Evolutionary conservation across 1,284 basidiomycete species (phyloP), one percentile per base, ranked within the genome.

Genomic region (Leccinum laetum): DNA sequence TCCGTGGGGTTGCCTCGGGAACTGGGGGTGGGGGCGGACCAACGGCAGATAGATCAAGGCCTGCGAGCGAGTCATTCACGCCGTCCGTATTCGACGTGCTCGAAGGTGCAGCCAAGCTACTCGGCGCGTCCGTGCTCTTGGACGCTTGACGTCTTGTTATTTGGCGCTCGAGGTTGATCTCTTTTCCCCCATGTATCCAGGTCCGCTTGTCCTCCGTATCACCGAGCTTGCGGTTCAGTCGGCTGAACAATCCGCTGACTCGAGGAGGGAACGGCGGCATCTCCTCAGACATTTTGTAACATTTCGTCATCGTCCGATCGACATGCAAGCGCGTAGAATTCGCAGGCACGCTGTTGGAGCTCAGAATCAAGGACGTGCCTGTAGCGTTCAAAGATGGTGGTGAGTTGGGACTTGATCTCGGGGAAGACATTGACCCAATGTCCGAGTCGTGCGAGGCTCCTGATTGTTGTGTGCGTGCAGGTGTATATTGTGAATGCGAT

Each of bases 201-300:
- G 93, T 97, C 58, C 96, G 84, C 79, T 97, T 97, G 77, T 98
- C 96, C 69, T 93, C 93, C 11, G 92, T 92, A 72, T 96, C 93
- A 4, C 91, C 91, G 52, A 94, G 91, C 75, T 96, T 96, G 72
- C 89, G 90, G 73, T 97, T 94, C 52, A 99, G 79, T 46, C 95
- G 86, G 65, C 86, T 92, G 52, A 98, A 81, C 16, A 99, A 84
- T 7, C 96, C 91, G 66, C 95, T 98, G 70, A 95, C 93, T 61
- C 96, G 89, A 64, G 98, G 93, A 2, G 96, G 95, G 84, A 98
- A 99, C 1, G 97, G 95, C 6, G 98, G 98, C 91, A 99, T 99
- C 80, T 99, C 98, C 76, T 99, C 98, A 99, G 13, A 99, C 89
- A 64, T 93, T 93, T 75, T 96, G 94, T 62, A 99, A 81, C 52